Base-by-base conservation (phyloP, 345 rosid species). In the Heritiera littoralis region DNA sequence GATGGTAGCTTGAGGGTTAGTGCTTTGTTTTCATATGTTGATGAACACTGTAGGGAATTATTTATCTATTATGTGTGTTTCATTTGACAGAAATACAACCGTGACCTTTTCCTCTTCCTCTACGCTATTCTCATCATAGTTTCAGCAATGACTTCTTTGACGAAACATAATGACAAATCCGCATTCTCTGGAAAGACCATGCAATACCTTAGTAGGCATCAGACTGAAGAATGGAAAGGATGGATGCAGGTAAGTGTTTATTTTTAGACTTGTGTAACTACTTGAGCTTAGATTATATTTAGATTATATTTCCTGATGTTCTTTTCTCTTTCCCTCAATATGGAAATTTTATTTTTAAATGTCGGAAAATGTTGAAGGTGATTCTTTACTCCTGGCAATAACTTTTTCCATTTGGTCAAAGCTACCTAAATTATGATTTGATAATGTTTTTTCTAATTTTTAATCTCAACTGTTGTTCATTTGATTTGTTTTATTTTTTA, bases 161-260 rank as follows among this genome's bases (percentile, higher is more conserved):
- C 83, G 89, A 94, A 90, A 83, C 98, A 92, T 76, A 83, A 54
- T 79, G 95, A 96, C 82, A 91, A 89, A 83, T 94, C 98, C 17
- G 84, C 91, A 28, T 88, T 92, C 73, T 86, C 90, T 80, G 98
- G 98, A 79, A 94, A 92, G 80, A 64, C 97, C 72, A 89, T 89
- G 67, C 92, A 86, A 20, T 96, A 92, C 88, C 98, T 96, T 80
- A 92, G 90, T 81, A 89, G 96, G 72, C 94, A 93, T 87, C 97
- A 95, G 81, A 95, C 99, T n/a, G 98, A 93, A 81, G 98, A 96
- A 83, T 96, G 99, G 99, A 96, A 90, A 88, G 98, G 98, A 83
- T 96, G 98, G 98, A 96, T 96, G 99, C 98, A 96, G 99, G 99
- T 89, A 83, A 89, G 93, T 86, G 13, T 83, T 79, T 82, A 77